phyloP scores from a whole-genome alignment of 805 yeast species.

The Pichia occidentalis region DNA sequence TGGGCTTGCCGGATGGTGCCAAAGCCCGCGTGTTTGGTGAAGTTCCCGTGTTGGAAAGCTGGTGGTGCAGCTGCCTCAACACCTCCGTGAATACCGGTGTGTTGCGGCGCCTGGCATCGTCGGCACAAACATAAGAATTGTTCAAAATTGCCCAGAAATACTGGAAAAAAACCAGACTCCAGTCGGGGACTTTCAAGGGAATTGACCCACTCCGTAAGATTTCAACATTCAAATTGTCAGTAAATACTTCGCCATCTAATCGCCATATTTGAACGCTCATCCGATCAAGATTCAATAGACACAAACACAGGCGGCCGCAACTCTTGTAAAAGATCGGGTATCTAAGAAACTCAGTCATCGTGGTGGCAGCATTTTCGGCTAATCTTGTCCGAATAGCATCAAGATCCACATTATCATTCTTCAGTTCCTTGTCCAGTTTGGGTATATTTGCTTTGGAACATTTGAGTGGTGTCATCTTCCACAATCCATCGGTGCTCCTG shows the following conservation, averaged over 20 bases:
- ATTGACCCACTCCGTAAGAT: conserved; percentile 17
- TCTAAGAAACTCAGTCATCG: no score
- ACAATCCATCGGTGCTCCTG: not conserved
- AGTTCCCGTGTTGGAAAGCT: no score
- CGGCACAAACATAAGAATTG: no score
- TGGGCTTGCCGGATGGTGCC: not conserved
- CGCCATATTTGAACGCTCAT: conserved; percentile 20
- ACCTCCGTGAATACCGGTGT: no score
- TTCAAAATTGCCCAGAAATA: no score
- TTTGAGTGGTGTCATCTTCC: conserved; percentile 6
- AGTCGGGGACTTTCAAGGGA: conserved; percentile 25
- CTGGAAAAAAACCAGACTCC: conserved; percentile 23
- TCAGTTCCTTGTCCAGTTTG: conserved; percentile 1
- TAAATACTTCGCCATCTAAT: conserved; percentile 1
- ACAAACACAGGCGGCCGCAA: conserved; percentile 12
- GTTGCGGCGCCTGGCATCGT: no score
- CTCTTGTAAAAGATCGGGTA: conserved; percentile 19
- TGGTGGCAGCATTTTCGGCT: conserved; percentile 7
- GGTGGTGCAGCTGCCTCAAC: not conserved
- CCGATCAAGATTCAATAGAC: not conserved
- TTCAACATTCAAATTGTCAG: conserved; percentile 14
- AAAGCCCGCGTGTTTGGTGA: not conserved
- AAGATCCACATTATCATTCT: conserved; percentile 3
- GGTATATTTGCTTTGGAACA: not conserved
- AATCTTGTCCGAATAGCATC: conserved; percentile 8